Base-by-base conservation (phyloP, 495 filamentous ascomycete species). In the Aspergillus kassunensis region DNA sequence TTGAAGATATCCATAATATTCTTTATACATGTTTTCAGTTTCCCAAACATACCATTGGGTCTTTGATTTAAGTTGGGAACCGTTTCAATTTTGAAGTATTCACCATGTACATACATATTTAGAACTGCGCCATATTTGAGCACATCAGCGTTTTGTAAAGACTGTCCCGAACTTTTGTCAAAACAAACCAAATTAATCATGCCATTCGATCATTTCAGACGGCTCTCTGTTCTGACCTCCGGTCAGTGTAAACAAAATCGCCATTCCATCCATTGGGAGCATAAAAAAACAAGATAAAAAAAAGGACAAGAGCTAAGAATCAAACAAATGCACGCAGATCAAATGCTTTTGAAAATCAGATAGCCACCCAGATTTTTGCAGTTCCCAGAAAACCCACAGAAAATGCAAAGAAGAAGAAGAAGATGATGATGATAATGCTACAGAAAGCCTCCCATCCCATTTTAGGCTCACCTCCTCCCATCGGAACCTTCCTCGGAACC, bases 281-380 rank as follows among this genome's bases (percentile, higher is more conserved):
- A 49, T 48, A 45, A 48, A 43, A 35, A 59, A 34, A 43, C 36
- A 44, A 37, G 46, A 42, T 18, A 34, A 55, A 47, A 41, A 52
- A 47, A 48, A 33, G 41, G 39, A n/a, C n/a, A 15, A 50, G 20
- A 53, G 34, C 15, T 27, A 48, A 44, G 30, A 52, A 44, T 29
- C 16, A 52, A 7, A 44, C 24, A 18, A 11, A 46, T 46, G 42
- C 51, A 46, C 51, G 51, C 51, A 53, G 43, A 37, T 7, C 19
- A 33, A 53, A 31, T 37, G 33, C 35, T 53, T 65, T 60, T 56
- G 37, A 50, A n/a, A 53, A 66, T 57, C 61, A 73, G 58, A 73
- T 44, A 67, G 56, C 68, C 54, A 60, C 55, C 63, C 61, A 58
- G 23, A 39, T 53, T 68, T 68, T 67, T 54, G 46, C 41, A 57